Conservation (phyloP, 139 green algal species). For the Coelastrella sp. region DNA sequence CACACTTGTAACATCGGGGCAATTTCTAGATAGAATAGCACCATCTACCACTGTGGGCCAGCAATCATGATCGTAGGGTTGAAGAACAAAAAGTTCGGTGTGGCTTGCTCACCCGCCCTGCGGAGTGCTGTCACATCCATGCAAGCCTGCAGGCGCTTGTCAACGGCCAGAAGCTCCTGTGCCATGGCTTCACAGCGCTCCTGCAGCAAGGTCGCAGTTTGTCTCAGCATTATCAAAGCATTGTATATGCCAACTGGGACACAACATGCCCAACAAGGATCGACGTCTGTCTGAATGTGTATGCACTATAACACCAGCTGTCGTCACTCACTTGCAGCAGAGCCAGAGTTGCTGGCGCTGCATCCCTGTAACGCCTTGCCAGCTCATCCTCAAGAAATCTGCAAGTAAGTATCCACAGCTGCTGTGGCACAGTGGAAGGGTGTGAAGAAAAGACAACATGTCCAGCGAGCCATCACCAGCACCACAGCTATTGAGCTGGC, state of each 20-base stretch:
- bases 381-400: constrained; percentile 92
- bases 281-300: too few relatives aligned
- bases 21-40: neutral
- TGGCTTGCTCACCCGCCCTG: constrained; percentile 49
- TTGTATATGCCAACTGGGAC: neutral
- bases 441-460: too few relatives aligned
- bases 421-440: neutral
- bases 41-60: too few relatives aligned
- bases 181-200: constrained; percentile 79
- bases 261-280: too few relatives aligned
- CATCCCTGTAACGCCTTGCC: constrained; percentile 83
- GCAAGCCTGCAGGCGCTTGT: constrained; percentile 71
- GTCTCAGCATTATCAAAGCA: neutral
- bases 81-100: too few relatives aligned
- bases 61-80: too few relatives aligned
- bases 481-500: too few relatives aligned
- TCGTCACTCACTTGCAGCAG: constrained; percentile 86
- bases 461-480: too few relatives aligned
- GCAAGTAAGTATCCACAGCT: neutral
- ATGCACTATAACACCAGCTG: neutral
- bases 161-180: constrained; percentile 73
- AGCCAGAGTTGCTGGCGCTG: constrained; percentile 85
- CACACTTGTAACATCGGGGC: neutral
- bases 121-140: constrained; percentile 84
- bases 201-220: constrained; percentile 45